These are phyloP conservation scores for Agaricus bisporus DNA, from an alignment of 768 basidiomycete species.

Conservation along the genomic window DNA sequence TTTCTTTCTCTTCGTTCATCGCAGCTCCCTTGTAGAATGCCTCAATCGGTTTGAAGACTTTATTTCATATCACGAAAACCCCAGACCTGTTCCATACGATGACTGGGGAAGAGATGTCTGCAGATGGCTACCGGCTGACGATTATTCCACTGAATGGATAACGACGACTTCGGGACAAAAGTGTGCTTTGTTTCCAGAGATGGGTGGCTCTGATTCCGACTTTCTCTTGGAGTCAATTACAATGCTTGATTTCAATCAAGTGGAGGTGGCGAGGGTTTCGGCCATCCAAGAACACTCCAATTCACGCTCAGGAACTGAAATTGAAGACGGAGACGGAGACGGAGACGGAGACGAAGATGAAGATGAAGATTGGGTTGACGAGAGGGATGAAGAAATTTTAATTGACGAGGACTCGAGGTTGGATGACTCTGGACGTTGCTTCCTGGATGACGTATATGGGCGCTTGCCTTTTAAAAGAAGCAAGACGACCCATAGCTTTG, in stretches of 20 bases:
- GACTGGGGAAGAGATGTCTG: slow-evolving; percentile 28
- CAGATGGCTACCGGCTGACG: slow-evolving; percentile 24
- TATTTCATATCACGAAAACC: background rate
- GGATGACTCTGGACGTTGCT: slow-evolving; percentile 8
- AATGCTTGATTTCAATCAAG: slow-evolving; percentile 24
- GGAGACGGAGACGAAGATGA: background rate
- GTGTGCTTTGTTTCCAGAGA: slow-evolving; percentile 18
- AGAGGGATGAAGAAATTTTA: background rate
- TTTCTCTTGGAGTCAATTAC: slow-evolving; percentile 7
- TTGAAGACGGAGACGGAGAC: background rate
- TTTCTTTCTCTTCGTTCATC: slow-evolving; percentile 32
- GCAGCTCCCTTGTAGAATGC: slow-evolving; percentile 14
- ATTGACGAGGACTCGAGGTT: background rate
- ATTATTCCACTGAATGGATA: slow-evolving; percentile 30
- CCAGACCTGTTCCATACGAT: slow-evolving; percentile 18
- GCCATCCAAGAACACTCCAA: background rate
- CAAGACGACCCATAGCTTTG: slow-evolving; percentile 6
- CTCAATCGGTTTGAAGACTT: background rate
- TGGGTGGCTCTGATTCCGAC: background rate
- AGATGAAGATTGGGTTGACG: background rate
- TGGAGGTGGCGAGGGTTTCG: slow-evolving; percentile 13
- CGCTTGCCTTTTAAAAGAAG: slow-evolving; percentile 22
- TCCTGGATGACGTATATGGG: slow-evolving; percentile 7
- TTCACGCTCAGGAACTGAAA: background rate
- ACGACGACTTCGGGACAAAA: slow-evolving; percentile 31